Evolutionary conservation across 129 eudicot species (phyloP), one percentile per base, ranked within the genome.

Genomic region (Chrysanthemum makinoi): DNA sequence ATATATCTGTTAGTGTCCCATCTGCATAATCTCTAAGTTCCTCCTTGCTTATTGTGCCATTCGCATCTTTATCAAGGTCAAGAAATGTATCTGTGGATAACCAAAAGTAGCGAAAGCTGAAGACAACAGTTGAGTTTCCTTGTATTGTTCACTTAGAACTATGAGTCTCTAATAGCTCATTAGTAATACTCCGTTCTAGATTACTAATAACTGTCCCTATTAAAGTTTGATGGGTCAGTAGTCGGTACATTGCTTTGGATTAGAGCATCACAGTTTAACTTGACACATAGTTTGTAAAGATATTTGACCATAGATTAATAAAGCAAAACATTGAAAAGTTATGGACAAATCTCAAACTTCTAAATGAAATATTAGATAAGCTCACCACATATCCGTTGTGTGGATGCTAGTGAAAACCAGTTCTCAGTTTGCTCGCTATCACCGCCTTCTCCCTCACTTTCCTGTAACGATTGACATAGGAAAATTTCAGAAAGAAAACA

Each of bases 311-410:
- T 52, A 2, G 19, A 52, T 52, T 15, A 52, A 15, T 14, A 52
- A 11, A 52, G 16, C n/a, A 11, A 52, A 52, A 52, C 17, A 19
- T 46, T 18, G 19, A 30, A 17, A 67, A 67, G 5, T 3, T 49
- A 14, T 11, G 10, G 39, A 58, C 14, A 47, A 14, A 12, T 52
- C 17, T 39, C 44, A 39, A 39, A 39, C 44, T 39, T 39, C 6
- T 39, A 10, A 43, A 58, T 17, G 1, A 64, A 18, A 63, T 60
- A 47, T 35, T 62, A 35, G 5, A 75, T 22, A 22, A 35, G 78
- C 98, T 75, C 67, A 86, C 98, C 98, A 50, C 98, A 91, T 67
- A 91, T 89, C 55, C 98, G 94, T 52, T 91, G 98, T 65, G 98
- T 91, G 71, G 95, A 89, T 64, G 95, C 83, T 76, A 91, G 73